A percentile compares a stretch with the other conserved stretches of the same genome.
Evolutionary conservation across 2,329 filamentous ascomycete species (phyloP).

Genomic region (Beauveria sp.): DNA sequence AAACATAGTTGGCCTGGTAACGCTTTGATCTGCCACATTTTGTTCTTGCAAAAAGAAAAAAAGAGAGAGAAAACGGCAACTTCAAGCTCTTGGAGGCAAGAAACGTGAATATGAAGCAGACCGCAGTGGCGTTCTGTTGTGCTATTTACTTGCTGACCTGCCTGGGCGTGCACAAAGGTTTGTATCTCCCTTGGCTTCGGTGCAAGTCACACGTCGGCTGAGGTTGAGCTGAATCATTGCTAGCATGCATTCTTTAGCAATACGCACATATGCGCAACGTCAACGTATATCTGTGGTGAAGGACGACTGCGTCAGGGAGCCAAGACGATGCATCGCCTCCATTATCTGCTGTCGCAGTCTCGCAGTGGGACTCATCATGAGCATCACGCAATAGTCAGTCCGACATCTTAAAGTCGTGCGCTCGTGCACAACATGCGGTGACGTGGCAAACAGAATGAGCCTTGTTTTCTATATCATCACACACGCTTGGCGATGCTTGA

Average conservation of each 20-base stretch:
- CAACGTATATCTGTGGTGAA: neutral
- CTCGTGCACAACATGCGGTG: neutral
- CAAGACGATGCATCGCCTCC: neutral
- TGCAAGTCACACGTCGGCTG: too few relatives aligned
- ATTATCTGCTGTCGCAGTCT: neutral
- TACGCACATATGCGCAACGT: neutral
- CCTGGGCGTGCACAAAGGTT: too few relatives aligned
- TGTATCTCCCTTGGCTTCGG: too few relatives aligned
- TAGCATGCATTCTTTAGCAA: neutral
- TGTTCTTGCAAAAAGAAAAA: too few relatives aligned
- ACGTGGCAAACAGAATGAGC: neutral
- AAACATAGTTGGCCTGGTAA: too few relatives aligned
- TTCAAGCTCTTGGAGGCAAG: too few relatives aligned
- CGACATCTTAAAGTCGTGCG: neutral
- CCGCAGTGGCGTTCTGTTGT: too few relatives aligned
- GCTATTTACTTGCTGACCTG: too few relatives aligned
- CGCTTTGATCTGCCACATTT: too few relatives aligned
- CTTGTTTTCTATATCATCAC: neutral
- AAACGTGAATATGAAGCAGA: too few relatives aligned
- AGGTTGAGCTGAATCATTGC: too few relatives aligned
- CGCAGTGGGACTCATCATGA: neutral
- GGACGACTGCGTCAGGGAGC: neutral
- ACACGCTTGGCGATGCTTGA: neutral
- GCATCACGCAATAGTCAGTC: neutral
- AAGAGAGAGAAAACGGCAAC: too few relatives aligned